A percentile compares a stretch with the other conserved stretches of the same genome.
phyloP scores from a whole-genome alignment of 192 early-diverging fungal species.

The Coemansia sp. region DNA sequence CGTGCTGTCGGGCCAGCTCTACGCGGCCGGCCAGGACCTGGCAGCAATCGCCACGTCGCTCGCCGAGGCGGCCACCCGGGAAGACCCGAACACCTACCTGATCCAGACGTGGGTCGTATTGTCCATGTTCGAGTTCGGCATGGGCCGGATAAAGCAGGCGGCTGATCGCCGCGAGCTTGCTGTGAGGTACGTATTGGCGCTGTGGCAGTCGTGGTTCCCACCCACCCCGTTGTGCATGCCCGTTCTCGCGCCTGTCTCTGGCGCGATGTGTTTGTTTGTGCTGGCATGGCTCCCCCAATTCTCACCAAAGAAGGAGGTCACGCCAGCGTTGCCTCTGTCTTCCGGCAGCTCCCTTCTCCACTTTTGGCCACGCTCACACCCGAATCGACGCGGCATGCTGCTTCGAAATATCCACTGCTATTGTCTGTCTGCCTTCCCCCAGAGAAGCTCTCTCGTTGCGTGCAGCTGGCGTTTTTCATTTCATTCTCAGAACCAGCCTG shows the following conservation, averaged over 20 bases:
- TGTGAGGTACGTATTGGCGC: slow-evolving; percentile 33
- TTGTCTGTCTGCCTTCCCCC: background rate
- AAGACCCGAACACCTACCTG: slow-evolving; percentile 53
- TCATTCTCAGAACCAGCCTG: background rate
- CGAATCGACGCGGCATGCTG: background rate
- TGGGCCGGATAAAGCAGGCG: slow-evolving; percentile 46
- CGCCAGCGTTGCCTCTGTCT: background rate
- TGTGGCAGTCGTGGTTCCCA: too few relatives aligned
- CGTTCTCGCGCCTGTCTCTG: background rate
- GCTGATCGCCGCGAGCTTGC: slow-evolving; percentile 51
- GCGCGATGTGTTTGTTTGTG: background rate
- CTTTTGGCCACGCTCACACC: background rate
- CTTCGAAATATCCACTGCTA: background rate
- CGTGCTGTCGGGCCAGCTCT: slow-evolving; percentile 42
- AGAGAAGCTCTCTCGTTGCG: too few relatives aligned
- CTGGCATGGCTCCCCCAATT: background rate
- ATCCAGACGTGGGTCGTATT: slow-evolving; percentile 51
- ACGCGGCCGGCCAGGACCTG: slow-evolving; percentile 49
- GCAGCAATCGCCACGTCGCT: slow-evolving; percentile 51
- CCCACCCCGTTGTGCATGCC: too few relatives aligned
- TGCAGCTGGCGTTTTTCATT: background rate
- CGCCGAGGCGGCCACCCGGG: slow-evolving; percentile 47
- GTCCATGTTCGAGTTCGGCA: slow-evolving; percentile 53
- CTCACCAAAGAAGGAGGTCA: too few relatives aligned
- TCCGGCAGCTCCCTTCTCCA: background rate